A percentile compares a stretch with the other conserved stretches of the same genome.
Evolutionary conservation across 192 early-diverging fungal species (phyloP).

Genomic region (Coemansia sp.): DNA sequence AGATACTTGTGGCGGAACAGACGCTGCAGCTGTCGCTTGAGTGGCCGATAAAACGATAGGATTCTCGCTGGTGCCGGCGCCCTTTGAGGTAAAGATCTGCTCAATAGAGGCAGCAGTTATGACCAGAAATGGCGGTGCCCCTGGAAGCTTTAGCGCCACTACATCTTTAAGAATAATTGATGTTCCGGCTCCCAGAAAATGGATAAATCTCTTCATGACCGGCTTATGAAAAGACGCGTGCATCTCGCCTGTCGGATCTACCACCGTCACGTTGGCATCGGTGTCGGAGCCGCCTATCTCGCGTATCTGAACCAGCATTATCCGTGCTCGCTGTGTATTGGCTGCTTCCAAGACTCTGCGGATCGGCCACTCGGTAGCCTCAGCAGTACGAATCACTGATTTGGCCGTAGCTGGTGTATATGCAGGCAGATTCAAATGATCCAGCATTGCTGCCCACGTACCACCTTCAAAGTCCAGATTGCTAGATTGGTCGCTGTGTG

Average conservation of each 20-base stretch:
- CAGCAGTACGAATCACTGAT: constrained; percentile 2
- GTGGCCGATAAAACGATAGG: constrained; percentile 36
- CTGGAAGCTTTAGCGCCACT: constrained; percentile 27
- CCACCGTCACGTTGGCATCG: constrained; percentile 30
- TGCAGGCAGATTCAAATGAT: constrained; percentile 25
- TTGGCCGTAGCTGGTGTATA: constrained; percentile 30
- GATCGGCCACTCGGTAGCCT: constrained; percentile 27
- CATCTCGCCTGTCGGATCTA: constrained; percentile 51
- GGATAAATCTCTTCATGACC: constrained; percentile 23
- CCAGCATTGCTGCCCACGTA: constrained; percentile 47
- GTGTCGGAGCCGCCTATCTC: constrained; percentile 30
- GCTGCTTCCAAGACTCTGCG: constrained; percentile 19
- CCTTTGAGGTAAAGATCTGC: constrained; percentile 38
- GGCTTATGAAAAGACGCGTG: constrained; percentile 36
- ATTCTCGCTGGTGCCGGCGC: constrained; percentile 19
- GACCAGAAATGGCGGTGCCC: constrained; percentile 32
- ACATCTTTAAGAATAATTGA: constrained; percentile 44
- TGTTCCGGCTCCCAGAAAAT: constrained; percentile 27
- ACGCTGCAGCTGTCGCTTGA: constrained; percentile 4
- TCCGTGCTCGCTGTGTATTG: constrained; percentile 22
- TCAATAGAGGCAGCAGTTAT: constrained; percentile 38
- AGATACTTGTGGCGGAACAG: no score
- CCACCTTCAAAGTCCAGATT: constrained; percentile 44
- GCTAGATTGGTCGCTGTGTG: constrained; percentile 10
- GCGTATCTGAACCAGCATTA: constrained; percentile 44